Conservation (phyloP, 176 grass and related monocot genomes). For the Lolium rigidum region DNA sequence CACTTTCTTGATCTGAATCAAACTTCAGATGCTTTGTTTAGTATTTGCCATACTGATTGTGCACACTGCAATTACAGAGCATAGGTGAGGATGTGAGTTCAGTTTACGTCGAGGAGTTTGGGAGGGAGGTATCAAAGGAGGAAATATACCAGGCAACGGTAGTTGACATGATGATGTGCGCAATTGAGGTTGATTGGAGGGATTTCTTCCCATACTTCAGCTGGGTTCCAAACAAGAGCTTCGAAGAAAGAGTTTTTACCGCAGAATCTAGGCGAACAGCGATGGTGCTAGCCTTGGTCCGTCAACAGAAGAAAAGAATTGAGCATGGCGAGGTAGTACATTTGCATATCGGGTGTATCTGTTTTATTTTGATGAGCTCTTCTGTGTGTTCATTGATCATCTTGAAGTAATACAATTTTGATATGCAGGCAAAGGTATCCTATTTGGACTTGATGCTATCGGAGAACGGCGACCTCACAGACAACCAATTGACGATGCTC, state of each 20-base stretch:
- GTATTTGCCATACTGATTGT: background rate
- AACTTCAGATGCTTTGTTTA: background rate
- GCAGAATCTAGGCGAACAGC: constrained; percentile 46
- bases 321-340: constrained; percentile 61
- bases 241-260: constrained; percentile 59
- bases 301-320: constrained; percentile 65
- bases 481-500: constrained; percentile 62
- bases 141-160: constrained; percentile 66
- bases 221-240: constrained; percentile 84
- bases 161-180: constrained; percentile 78
- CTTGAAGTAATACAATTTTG: background rate
- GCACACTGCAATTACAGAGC: constrained; percentile 45
- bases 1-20: background rate
- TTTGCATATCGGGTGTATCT: background rate
- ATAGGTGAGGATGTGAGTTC: constrained; percentile 65
- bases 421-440: constrained; percentile 55
- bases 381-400: background rate
- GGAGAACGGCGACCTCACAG: constrained; percentile 61
- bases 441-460: constrained; percentile 75
- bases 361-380: background rate
- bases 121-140: constrained; percentile 53
- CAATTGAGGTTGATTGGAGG: constrained; percentile 88
- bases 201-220: constrained; percentile 92
- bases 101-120: constrained; percentile 72
- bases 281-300: constrained; percentile 65